Percentiles rank a stretch among this genome's conserved stretches.
Conservation (phyloP, 2,329 filamentous ascomycete species). For the Raffaelea arxii region DNA sequence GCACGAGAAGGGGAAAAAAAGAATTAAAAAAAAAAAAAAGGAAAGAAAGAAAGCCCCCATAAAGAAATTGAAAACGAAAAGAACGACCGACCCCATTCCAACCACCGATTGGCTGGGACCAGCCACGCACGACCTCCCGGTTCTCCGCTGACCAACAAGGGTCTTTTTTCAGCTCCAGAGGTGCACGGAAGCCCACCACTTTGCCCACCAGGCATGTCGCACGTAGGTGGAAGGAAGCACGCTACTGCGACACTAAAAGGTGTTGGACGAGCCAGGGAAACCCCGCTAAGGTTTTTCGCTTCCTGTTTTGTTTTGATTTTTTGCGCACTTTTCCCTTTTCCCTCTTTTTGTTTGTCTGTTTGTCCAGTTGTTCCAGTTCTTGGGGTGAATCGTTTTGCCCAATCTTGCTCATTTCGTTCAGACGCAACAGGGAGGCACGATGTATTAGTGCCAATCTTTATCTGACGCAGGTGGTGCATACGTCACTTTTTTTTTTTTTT, state of each 20-base stretch:
- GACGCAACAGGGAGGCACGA: too few relatives aligned
- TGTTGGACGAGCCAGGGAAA: neutral
- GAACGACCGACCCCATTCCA: neutral
- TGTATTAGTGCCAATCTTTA: too few relatives aligned
- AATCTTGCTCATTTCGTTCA: too few relatives aligned
- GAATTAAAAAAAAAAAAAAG: neutral
- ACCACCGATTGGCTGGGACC: neutral
- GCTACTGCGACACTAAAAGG: neutral
- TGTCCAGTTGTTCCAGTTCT: too few relatives aligned
- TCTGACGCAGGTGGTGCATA: too few relatives aligned
- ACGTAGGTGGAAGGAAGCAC: neutral
- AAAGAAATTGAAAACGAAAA: neutral
- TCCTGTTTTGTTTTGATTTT: too few relatives aligned
- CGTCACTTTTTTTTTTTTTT: too few relatives aligned
- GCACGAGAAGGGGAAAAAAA: too few relatives aligned
- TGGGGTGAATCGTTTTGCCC: too few relatives aligned
- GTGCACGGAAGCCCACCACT: neutral
- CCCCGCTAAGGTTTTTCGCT: too few relatives aligned
- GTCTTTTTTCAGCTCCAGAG: conserved; percentile 1
- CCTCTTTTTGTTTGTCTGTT: too few relatives aligned
- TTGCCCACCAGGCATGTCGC: neutral
- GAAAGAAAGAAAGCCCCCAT: neutral
- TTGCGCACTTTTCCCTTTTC: too few relatives aligned
- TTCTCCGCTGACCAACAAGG: conserved; percentile 1
- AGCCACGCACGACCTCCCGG: neutral